phyloP scores from a whole-genome alignment of 805 yeast genomes.

The Diddensiella transvaalensis region DNA sequence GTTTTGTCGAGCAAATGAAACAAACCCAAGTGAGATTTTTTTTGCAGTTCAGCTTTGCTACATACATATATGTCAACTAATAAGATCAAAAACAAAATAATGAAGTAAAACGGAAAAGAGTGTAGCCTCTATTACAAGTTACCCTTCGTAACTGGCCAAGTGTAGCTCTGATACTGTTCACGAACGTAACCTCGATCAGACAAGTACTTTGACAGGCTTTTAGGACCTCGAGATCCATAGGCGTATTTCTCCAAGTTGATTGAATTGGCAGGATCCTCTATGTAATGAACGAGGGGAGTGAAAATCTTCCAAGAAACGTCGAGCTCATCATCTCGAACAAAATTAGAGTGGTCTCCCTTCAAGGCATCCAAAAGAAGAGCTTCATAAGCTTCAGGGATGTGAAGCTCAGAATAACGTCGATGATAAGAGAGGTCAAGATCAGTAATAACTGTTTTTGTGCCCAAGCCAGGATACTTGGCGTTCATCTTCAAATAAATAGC shows the following conservation, averaged over 20 bases:
- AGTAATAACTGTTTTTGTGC: slow-evolving; percentile 75
- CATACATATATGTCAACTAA: background rate
- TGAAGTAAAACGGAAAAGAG: background rate
- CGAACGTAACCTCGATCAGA: slow-evolving; percentile 68
- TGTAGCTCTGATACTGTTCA: slow-evolving; percentile 61
- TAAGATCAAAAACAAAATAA: background rate
- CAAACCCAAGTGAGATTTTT: no score
- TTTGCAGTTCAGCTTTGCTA: no score
- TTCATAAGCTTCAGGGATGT: slow-evolving; percentile 98
- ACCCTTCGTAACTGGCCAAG: slow-evolving; percentile 67
- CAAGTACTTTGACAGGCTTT: slow-evolving; percentile 56
- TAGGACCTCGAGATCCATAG: slow-evolving; percentile 92
- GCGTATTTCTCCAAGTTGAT: slow-evolving; percentile 62
- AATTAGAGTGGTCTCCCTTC: slow-evolving; percentile 92
- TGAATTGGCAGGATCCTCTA: slow-evolving; percentile 72
- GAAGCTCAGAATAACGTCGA: slow-evolving; percentile 75
- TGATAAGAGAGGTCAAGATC: slow-evolving; percentile 88
- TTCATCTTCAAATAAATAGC: slow-evolving; percentile 91
- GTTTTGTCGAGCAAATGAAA: no score
- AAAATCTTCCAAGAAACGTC: slow-evolving; percentile 90
- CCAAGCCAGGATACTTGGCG: slow-evolving; percentile 88
- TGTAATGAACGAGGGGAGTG: slow-evolving; percentile 80
- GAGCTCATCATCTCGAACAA: slow-evolving; percentile 96
- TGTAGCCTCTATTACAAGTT: slow-evolving; percentile 16
- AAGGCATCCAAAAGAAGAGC: slow-evolving; percentile 87